Evolutionary conservation across 192 early-diverging fungal genomes (phyloP), one percentile per base, ranked within the genome.

Genomic region (Obelidium mucronatum): DNA sequence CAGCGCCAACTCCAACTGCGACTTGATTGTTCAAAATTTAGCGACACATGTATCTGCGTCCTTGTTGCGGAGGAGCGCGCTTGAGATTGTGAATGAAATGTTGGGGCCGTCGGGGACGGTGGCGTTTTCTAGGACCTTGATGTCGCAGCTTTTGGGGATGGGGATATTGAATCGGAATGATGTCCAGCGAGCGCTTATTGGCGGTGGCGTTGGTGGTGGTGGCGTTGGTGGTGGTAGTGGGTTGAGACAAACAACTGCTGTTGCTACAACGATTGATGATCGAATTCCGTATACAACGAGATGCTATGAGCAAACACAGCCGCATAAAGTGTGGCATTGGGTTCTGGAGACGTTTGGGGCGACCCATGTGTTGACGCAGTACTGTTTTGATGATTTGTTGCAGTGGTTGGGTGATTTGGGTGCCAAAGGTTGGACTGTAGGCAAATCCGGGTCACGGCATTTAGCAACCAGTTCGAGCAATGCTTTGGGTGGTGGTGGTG

Each of bases 381-480:
- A 66, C 33, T 76, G 74, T 26, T 76, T 76, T 56, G 74, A 76
- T 55, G 74, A 76, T 37, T 40, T 76, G 48, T 34, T 76, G 44
- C 74, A 76, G 36, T 76, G 74, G 74, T 19, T 76, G 8, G 74
- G 62, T 19, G 74, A 76, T 24, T 26, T 67, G 24, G 28, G 62
- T 52, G 53, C 52, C 13, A 35, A 62, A 6, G 26, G 8, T 11
- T 11, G 33, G 24, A 11, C 58, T 11, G 22, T 6, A 22, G 22
- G n/a, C n/a, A n/a, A n/a, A n/a, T n/a, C n/a, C n/a, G n/a, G n/a
- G n/a, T n/a, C n/a, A n/a, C n/a, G n/a, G n/a, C n/a, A n/a, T n/a
- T n/a, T n/a, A n/a, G 30, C 19, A 13, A 31, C n/a, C 19, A 28
- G 30, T 15, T 13, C 19, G n/a, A 26, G 15, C 24, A 15, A 15